Base-by-base conservation (phyloP, 2,329 filamentous ascomycete species). In the Teratosphaeria pseudoeucalypti region DNA sequence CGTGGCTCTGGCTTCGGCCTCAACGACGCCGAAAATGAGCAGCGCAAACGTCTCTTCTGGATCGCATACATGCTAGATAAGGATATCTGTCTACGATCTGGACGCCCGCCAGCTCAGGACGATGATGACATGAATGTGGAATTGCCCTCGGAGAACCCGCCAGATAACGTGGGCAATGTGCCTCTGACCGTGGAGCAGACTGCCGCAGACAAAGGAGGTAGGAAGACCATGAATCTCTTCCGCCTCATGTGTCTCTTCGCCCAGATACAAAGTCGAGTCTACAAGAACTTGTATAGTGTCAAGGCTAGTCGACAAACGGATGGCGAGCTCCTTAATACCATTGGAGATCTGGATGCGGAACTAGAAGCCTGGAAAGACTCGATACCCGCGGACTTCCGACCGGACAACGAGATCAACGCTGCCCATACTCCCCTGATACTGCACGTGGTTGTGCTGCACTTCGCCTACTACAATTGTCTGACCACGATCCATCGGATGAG, bases 401-500 rank as follows among this genome's bases (percentile, higher is more conserved):
- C 94, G 0, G 94, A 97, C 73, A 86, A 96, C 71, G 92, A 96
- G 74, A 97, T 99, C 74, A 92, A 91, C 73, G 90, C 90, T 0
- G 88, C 88, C 0, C 90, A 96, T 72, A 95, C 91, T 0, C 92
- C 92, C 0, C 80, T 97, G n/a, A 92, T 97, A 23, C 79, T 99
- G 23, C 92, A 97, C 65, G 85, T 99, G 57, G 92, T 96, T 62
- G 90, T 96, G 72, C 78, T 99, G 60, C 94, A 99, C 73, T 95
- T 99, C 69, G 87, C 90, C 1, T 99, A 99, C 75, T 97, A 97
- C 78, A 99, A 99, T 73, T 96, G 92, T 68, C 77, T 99, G 57
- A 96, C 92, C 0, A 99, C 94, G 0, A 96, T 99, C 64, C 94
- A 99, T 73, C 89, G 94, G 57, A 99, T 97, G 94, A 95, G 90